Base-by-base conservation (phyloP, 176 grass and related monocot species). In the Oryza punctata region DNA sequence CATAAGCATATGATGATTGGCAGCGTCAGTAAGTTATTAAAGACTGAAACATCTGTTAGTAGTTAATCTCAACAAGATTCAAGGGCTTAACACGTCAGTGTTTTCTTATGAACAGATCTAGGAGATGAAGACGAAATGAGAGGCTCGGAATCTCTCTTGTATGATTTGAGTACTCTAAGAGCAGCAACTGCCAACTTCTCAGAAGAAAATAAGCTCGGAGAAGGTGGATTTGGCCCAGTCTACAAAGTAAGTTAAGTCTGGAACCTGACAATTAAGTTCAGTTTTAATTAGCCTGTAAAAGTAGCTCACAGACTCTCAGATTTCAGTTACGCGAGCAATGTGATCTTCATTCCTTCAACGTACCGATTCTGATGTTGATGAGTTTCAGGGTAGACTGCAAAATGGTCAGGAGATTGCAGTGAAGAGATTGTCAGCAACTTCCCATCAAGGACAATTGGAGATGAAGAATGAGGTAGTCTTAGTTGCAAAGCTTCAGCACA, bases 221-320 rank as follows among this genome's bases (percentile, higher is more conserved):
- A 90, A 88, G 87, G 92, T 19, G 89, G 89, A 26, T 94, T 91
- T 41, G 93, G 93, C 0, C 78, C 84, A 3, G 93, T 92, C 1
- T 92, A 94, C 50, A 92, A 92, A 86, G 90, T 94, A 80, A 68
- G 6, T 49, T 26, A 3, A 21, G 1, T 5, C 7, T 33, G 1
- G 6, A 73, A 2, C 16, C 16, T 29, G 29, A 44, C 37, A 25
- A 32, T 49, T 37, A 50, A 72, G 30, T 12, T 15, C n/a, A 66
- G 19, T 10, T 61, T 15, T 47, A 41, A 47, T 47, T 24, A 61
- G 57, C n/a, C 7, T 24, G n/a, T 3, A 24, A 61, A 61, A 24
- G 57, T 61, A 61, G 57, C n/a, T 23, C 2, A n/a, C 10, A 24
- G 57, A 24, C n/a, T n/a, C 6, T n/a, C 6, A 57, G 0, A 8